Evolutionary conservation across 1,139 yeast genomes (phyloP).

Genomic region (Saccharomyces pastorianus): DNA sequence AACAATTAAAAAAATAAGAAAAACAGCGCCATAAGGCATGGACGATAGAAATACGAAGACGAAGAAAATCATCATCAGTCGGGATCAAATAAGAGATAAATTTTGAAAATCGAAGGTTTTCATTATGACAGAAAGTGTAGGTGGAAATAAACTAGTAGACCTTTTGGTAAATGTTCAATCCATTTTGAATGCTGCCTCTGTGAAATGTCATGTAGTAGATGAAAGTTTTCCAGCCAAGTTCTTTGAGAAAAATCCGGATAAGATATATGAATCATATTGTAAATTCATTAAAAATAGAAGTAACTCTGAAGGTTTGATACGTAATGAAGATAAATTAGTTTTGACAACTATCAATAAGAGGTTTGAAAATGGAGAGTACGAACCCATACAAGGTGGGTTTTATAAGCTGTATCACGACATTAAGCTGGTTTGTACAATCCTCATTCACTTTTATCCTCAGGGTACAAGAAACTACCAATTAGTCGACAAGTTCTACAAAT

Average conservation of each 20-base stretch:
- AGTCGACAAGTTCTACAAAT: conserved; percentile 62
- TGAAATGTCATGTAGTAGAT: conserved; percentile 34
- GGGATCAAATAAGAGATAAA: background rate
- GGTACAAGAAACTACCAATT: conserved; percentile 52
- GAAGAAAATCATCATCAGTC: background rate
- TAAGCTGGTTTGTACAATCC: conserved; percentile 50
- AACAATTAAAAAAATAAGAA: background rate
- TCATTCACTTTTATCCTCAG: conserved; percentile 42
- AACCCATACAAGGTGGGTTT: conserved; percentile 31
- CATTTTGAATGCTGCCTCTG: conserved; percentile 19
- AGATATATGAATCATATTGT: conserved; percentile 39
- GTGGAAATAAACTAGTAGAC: background rate
- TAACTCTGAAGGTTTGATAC: conserved; percentile 23
- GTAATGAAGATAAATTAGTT: conserved; percentile 19
- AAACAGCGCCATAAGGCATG: background rate
- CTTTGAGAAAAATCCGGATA: conserved; percentile 38
- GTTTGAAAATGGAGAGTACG: conserved; percentile 35
- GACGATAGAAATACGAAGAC: background rate
- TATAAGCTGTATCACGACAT: conserved; percentile 67
- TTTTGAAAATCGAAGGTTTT: conserved; percentile 10
- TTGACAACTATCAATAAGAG: conserved; percentile 33
- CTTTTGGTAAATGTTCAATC: conserved; percentile 2
- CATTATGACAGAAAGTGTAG: conserved; percentile 9
- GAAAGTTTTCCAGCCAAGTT: conserved; percentile 41
- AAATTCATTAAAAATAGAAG: conserved; percentile 29